Evolutionary conservation across 257 asterid species (phyloP), one percentile per base, ranked within the genome.

Genomic region (Fraxinus cuspidata): DNA sequence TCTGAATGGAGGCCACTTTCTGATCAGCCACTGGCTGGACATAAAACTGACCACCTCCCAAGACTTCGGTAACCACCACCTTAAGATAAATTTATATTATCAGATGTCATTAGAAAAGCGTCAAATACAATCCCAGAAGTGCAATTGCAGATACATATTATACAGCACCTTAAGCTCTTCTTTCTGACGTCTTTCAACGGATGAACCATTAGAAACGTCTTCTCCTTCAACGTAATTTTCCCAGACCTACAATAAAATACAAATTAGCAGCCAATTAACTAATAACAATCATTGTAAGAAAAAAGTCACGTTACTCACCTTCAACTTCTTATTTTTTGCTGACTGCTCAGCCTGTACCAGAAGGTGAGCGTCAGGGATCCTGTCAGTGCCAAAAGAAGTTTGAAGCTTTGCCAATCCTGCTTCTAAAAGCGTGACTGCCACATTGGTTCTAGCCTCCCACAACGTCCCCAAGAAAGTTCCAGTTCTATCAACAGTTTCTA

Each of bases 351-450:
- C 99, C 84, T 89, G 98, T 79, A 38, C 82, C 32, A 96, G 87
- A 71, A 93, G 95, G 87, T 96, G 97, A 79, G 93, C 90, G 21
- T 96, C 99, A 53, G 90, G 93, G 74, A 90, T 88, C 84, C 96
- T 86, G 78, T 94, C 99, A 35, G 89, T 34, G 67, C 97, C 97
- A 84, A 93, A 93, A 78, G 96, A 84, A 70, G 91, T 78, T 71
- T 92, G 99, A 81, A 96, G 89, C 86, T 81, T 96, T 8, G 99
- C 99, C 86, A 96, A 83, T 58, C 99, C 99, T 71, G 98, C 97
- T 88, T 96, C 99, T 75, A 96, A 77, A 80, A 96, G 91, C 4
- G 91, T 74, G 78, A 90, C 85, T 18, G 97, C 96, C 81, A 92
- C 85, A 77, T 96, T 96, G 72, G 82, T 85, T 82, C 79, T 89